Conservation (phyloP, 2,329 filamentous ascomycete genomes). For the Verticillium isaacii region DNA sequence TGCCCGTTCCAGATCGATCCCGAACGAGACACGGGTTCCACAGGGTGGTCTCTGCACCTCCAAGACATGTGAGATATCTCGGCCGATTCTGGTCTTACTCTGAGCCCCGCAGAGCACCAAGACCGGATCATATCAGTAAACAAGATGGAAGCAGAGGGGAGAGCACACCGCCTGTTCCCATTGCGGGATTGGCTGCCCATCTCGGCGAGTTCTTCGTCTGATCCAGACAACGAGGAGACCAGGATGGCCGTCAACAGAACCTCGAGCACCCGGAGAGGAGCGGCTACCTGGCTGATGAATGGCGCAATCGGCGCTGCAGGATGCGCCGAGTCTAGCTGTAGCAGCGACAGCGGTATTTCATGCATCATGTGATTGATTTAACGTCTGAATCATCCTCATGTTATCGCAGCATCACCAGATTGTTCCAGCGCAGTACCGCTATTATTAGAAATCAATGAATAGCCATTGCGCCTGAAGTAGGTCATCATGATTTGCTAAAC, state of each 20-base stretch:
- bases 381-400: no score
- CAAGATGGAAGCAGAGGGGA: not conserved
- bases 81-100: not conserved
- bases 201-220: not conserved
- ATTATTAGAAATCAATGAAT: no score
- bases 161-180: not conserved
- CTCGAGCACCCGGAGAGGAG: not conserved
- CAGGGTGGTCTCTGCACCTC: slow-evolving; percentile 5
- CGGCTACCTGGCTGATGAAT: not conserved
- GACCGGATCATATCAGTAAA: not conserved
- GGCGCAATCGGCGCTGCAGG: no score
- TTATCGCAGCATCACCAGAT: no score
- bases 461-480: no score
- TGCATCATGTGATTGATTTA: no score
- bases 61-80: slow-evolving; percentile 15
- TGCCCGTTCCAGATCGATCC: slow-evolving; percentile 5
- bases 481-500: no score
- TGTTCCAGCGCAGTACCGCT: no score
- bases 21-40: not conserved
- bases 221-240: not conserved
- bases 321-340: no score
- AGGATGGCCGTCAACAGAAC: not conserved
- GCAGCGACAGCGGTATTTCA: no score
- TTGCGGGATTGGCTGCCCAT: not conserved
- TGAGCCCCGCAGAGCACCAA: not conserved